These are phyloP conservation scores for Schizosaccharomyces japonicus DNA, from an alignment of 805 yeast genomes.

Conservation along the genomic window DNA sequence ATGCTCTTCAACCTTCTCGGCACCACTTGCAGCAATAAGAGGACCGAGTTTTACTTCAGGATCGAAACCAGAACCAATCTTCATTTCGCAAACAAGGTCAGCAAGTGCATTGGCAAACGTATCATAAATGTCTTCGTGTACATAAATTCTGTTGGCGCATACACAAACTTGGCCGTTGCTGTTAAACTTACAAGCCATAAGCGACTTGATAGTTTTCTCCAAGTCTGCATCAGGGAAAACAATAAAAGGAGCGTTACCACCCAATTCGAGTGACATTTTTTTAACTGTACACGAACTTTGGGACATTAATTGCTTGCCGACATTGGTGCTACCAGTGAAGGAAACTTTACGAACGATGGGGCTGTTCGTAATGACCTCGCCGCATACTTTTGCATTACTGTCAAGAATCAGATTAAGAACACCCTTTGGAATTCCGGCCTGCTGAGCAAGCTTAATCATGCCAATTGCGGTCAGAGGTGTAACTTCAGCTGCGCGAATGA, in stretches of 20 bases:
- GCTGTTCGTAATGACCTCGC: slow-evolving; percentile 27
- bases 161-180: slow-evolving; percentile 45
- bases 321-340: slow-evolving; percentile 41
- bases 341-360: slow-evolving; percentile 30
- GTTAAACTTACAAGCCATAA: slow-evolving; percentile 33
- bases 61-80: slow-evolving; percentile 34
- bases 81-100: slow-evolving; percentile 24
- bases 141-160: slow-evolving; percentile 38
- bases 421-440: slow-evolving; percentile 41
- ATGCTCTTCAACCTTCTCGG: slow-evolving; percentile 32
- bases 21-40: slow-evolving; percentile 27
- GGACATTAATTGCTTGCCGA: slow-evolving; percentile 35
- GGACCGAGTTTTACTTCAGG: slow-evolving; percentile 31
- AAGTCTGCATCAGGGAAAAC: slow-evolving; percentile 38
- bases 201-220: slow-evolving; percentile 29
- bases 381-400: slow-evolving; percentile 29
- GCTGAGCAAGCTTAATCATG: slow-evolving; percentile 27
- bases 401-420: slow-evolving; percentile 27
- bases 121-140: slow-evolving; percentile 28
- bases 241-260: slow-evolving; percentile 44
- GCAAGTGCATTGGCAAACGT: slow-evolving; percentile 24
- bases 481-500: slow-evolving; percentile 52
- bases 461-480: slow-evolving; percentile 54
- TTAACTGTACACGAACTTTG: slow-evolving; percentile 35
- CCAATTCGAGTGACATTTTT: slow-evolving; percentile 37